Percentiles rank a stretch among this genome's conserved stretches.
phyloP scores from a whole-genome alignment of 2,329 filamentous ascomycete genomes.

The Sordariomycetes sp. region DNA sequence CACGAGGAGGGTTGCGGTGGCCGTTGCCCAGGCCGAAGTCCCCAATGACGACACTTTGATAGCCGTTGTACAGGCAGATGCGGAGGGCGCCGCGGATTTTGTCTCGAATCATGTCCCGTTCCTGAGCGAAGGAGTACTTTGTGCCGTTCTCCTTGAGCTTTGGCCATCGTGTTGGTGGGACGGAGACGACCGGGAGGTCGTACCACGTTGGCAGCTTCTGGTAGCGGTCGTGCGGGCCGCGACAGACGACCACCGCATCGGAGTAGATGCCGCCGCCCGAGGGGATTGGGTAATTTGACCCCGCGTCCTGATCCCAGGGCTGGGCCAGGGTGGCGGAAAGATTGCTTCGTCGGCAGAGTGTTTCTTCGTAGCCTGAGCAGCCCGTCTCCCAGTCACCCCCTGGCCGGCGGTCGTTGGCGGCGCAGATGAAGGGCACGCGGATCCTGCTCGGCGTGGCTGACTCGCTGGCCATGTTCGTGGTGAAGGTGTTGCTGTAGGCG shows the following conservation, averaged over 20 bases:
- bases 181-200: slow-evolving; percentile 62
- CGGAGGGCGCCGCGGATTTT: slow-evolving; percentile 64
- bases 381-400: slow-evolving; percentile 74
- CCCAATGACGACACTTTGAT: slow-evolving; percentile 49
- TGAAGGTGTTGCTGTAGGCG: slow-evolving; percentile 39
- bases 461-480: slow-evolving; percentile 7
- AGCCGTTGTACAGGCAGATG: slow-evolving; percentile 55
- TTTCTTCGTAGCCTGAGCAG: slow-evolving; percentile 46
- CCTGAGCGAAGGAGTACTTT: slow-evolving; percentile 63
- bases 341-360: slow-evolving; percentile 65
- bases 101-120: slow-evolving; percentile 61
- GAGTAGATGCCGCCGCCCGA: slow-evolving; percentile 62
- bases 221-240: slow-evolving; percentile 59
- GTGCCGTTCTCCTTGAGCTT: slow-evolving; percentile 60
- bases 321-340: slow-evolving; percentile 59
- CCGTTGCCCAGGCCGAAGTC: slow-evolving; percentile 57
- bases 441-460: slow-evolving; percentile 28
- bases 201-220: slow-evolving; percentile 45
- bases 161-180: slow-evolving; percentile 62
- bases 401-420: slow-evolving; percentile 66
- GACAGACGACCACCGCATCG: slow-evolving; percentile 62
- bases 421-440: slow-evolving; percentile 58
- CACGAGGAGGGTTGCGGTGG: slow-evolving; percentile 55
- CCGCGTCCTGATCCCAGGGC: slow-evolving; percentile 36
- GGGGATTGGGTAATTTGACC: slow-evolving; percentile 61